Base-by-base conservation (phyloP, 75 land plant genomes). In the Isoetes taiwanensis region DNA sequence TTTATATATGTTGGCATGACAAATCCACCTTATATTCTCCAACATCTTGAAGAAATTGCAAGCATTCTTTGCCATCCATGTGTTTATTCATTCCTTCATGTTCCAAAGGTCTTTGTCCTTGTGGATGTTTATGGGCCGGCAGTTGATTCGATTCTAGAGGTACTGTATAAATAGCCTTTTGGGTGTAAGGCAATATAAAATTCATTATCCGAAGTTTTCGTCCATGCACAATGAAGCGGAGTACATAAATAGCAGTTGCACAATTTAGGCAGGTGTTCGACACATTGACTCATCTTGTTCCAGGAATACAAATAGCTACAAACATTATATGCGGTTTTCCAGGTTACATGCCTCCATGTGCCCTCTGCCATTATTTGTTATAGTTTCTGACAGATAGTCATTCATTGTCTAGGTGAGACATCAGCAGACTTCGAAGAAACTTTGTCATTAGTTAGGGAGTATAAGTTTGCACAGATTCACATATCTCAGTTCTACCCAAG, bases 1-100 rank as follows among this genome's bases (percentile, higher is more conserved):
- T n/a, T n/a, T n/a, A n/a, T n/a, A n/a, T n/a, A n/a, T n/a, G n/a
- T 91, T 63, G 97, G 97, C 57, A 91, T 91, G 97, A 91, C 97
- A 28, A 91, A 91, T 68, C 97, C 97, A 43, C 97, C 97, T 40
- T 86, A 65, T 37, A 91, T 91, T 54, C 72, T 91, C 41, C 84
- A 91, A 68, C 85, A 91, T 61, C 71, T 91, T 57, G 77, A 86
- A 74, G 94, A 84, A 32, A 91, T 91, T 28, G 97, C 97, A 26
- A 59, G 72, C 2, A 75, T 83, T 48, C 35, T 91, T 56, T 34
- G 71, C 17, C 94, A 86, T 33, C 94, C 88, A 33, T 80, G 88
- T 59, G 94, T 91, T 19, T 91, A 83, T 66, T 76, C 97, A 30
- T 91, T 91, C 69, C 77, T 91, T 42, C 97, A 91, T 70, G 97